phyloP scores from a whole-genome alignment of 1,284 basidiomycete species.

The Termitomyces sp. region DNA sequence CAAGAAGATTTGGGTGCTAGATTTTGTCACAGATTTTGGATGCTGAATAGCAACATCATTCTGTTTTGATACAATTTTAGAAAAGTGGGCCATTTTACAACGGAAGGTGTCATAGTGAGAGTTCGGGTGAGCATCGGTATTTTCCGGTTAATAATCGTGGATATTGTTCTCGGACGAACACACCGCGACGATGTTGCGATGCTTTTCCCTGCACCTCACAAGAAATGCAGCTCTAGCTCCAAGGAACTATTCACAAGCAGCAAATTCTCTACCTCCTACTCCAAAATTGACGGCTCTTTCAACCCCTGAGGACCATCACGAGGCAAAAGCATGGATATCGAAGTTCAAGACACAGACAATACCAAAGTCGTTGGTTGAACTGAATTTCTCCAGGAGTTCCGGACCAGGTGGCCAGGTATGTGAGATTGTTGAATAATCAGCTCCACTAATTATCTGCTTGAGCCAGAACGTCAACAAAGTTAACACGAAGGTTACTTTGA shows the following conservation, averaged over 20 bases:
- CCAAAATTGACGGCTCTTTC: conserved; percentile 20
- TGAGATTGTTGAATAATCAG: not conserved
- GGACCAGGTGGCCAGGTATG: conserved; percentile 75
- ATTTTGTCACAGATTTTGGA: not conserved
- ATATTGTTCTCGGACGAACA: not conserved
- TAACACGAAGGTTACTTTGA: conserved; percentile 68
- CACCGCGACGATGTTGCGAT: conserved; percentile 7
- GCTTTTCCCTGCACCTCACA: not conserved
- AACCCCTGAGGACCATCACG: conserved; percentile 34
- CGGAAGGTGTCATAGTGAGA: not conserved
- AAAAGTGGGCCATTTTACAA: not conserved
- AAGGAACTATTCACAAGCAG: conserved; percentile 12
- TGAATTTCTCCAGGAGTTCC: conserved; percentile 69
- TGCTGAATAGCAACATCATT: not conserved
- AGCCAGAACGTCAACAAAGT: conserved; percentile 77
- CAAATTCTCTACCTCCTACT: conserved; percentile 16
- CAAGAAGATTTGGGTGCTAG: not conserved
- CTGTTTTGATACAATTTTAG: not conserved
- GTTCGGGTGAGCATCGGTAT: not conserved
- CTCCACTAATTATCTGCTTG: not conserved
- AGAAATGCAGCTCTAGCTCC: not conserved
- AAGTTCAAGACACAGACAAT: conserved; percentile 39
- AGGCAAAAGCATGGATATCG: conserved; percentile 49
- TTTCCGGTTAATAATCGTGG: not conserved
- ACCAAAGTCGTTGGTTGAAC: conserved; percentile 46